These are phyloP conservation scores for Hygrophorus pudorinus DNA, from an alignment of 768 basidiomycete species.

Conservation along the genomic window DNA sequence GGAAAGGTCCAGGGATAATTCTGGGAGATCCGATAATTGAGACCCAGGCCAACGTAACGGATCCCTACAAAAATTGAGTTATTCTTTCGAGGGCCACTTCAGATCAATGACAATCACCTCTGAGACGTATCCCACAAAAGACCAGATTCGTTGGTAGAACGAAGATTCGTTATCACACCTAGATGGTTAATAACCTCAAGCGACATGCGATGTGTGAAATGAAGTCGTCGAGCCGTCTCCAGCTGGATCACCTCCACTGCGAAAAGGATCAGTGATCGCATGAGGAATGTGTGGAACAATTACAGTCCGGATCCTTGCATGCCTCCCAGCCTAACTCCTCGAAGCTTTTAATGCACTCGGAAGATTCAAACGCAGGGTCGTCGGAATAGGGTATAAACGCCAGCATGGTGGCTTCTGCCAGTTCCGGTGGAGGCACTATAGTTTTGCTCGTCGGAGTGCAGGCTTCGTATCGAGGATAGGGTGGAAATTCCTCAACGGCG, in stretches of 20 bases:
- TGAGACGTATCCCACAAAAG: constrained; percentile 27
- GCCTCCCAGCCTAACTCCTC: constrained; percentile 27
- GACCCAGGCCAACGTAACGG: constrained; percentile 27
- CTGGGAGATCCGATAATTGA: constrained; percentile 5
- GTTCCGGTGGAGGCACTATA: too few relatives aligned
- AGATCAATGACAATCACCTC: constrained; percentile 29
- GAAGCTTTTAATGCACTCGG: constrained; percentile 20
- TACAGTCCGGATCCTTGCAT: constrained; percentile 42
- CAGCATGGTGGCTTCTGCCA: not conserved
- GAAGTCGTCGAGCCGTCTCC: constrained; percentile 32
- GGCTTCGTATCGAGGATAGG: constrained; percentile 29
- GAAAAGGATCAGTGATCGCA: not conserved
- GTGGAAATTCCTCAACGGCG: not conserved
- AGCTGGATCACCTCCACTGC: constrained; percentile 40
- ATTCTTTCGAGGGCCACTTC: not conserved
- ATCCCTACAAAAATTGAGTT: constrained; percentile 21
- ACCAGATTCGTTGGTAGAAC: constrained; percentile 20
- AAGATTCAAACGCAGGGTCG: constrained; percentile 26
- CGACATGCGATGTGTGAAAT: constrained; percentile 18
- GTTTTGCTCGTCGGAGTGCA: constrained; percentile 28
- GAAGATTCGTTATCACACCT: constrained; percentile 17
- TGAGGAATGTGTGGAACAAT: constrained; percentile 3
- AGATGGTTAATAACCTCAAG: constrained; percentile 26
- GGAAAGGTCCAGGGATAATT: constrained; percentile 7
- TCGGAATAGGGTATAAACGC: constrained; percentile 40